Base-by-base conservation (phyloP, 495 filamentous ascomycete species). In the Neurospora terricola region DNA sequence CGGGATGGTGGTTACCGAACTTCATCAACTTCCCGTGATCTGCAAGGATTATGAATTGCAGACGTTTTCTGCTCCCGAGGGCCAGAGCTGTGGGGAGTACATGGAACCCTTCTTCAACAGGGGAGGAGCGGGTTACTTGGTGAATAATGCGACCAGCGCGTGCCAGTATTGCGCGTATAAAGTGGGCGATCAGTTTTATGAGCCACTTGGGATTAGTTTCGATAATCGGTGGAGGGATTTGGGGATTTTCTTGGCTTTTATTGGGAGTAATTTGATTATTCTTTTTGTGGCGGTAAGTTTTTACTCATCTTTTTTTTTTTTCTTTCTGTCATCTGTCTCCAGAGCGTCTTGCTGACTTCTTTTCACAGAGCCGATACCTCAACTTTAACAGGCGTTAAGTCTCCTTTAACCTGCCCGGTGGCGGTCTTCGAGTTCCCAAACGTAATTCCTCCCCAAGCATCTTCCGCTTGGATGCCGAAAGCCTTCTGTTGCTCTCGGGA, bases 121-220 rank as follows among this genome's bases (percentile, higher is more conserved):
- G 30, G 88, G 87, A 27, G 93, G 90, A 0, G 77, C 88, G 0
- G 93, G 92, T 1, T 95, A 95, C 77, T 76, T 95, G 18, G 84
- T 89, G n/a, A 82, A 84, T 68, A 90, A 91, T 75, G 83, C 84
- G 1, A 91, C 90, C 0, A 86, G 81, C 18, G 80, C 80, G 5
- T 96, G 93, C 79, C 79, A 90, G 73, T 95, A 94, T 78, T 96
- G 93, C 76, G 91, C 92, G 23, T 94, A 88, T 79, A 90, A 86
- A 62, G 83, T 91, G 36, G 92, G 93, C 45, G 91, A 96, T 74
- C 84, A 96, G 80, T 96, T 94, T 75, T 96, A 92, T 71, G 76
- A 83, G 59, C 83, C 87, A 0, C 84, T 96, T 16, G 85, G 85
- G 0, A 87, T 94, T 78, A 81, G 76, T 16, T 96, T 89, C 72